These are phyloP conservation scores for Irpex sp. DNA, from an alignment of 1,284 basidiomycete genomes.

Conservation along the genomic window DNA sequence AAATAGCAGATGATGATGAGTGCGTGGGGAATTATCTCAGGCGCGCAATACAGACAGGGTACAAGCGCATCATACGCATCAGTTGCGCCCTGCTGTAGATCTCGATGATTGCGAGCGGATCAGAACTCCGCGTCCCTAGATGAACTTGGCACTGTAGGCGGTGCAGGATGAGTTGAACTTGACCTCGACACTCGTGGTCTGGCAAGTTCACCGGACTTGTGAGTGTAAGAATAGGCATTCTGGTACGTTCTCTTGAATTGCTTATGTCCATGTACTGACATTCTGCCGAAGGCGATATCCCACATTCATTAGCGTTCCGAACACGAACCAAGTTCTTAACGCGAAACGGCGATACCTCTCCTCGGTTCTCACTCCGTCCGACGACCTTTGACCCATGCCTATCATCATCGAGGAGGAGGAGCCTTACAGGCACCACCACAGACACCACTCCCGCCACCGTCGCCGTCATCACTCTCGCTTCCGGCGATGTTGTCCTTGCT, in stretches of 20 bases:
- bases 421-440: constrained; percentile 2
- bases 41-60: neutral
- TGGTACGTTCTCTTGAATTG: neutral
- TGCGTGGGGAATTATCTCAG: neutral
- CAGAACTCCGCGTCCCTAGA: neutral
- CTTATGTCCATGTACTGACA: neutral
- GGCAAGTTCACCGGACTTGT: neutral
- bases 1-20: neutral
- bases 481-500: constrained; percentile 11
- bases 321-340: too few relatives aligned
- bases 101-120: neutral
- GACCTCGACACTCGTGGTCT: neutral
- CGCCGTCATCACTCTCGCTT: constrained; percentile 9
- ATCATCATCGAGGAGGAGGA: constrained; percentile 12
- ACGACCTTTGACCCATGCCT: constrained; percentile 6
- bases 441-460: constrained; percentile 6
- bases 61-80: neutral
- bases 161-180: neutral
- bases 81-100: neutral
- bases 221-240: neutral
- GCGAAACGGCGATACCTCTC: neutral
- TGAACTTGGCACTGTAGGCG: neutral
- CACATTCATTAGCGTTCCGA: neutral
- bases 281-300: neutral
- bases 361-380: neutral